Evolutionary conservation across 108 stramenopile genomes (phyloP), one percentile per base, ranked within the genome.

Genomic region (Nitzschia sp.): DNA sequence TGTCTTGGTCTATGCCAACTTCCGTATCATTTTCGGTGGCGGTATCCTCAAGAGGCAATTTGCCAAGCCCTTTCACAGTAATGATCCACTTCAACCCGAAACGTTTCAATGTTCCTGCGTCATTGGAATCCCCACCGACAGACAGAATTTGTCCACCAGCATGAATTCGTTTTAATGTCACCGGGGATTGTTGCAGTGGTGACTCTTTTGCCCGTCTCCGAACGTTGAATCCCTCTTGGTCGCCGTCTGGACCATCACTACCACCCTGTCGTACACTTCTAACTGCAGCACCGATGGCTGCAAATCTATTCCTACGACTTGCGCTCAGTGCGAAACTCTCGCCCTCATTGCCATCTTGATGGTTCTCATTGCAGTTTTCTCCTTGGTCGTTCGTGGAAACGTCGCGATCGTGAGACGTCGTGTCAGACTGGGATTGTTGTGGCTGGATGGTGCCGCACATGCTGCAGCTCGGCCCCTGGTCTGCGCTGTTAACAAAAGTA

Each of bases 81-180:
- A 79, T 72, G 44, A 73, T 25, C 78, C 78, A 79, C 3, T 53
- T 68, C 15, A 62, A 69, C 40, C 65, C 51, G 6, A 76, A 48
- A 7, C 37, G 10, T 53, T 68, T 72, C 53, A 80, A 44, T 41
- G 66, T 57, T 29, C 38, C 46, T 12, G 15, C 3, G 29, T 34
- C 29, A 34, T 34, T 5, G 29, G 29, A 34, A 3, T 34, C 29
- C 29, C 29, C 29, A 34, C 29, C 57, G 2, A 59, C 48, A 0
- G 43, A 20, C 1, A 57, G 68, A 38, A 46, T 8, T 3, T 42
- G 48, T 2, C 59, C 41, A 22, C 60, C 51, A 25, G 53, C 53
- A 0, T 48, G 64, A 44, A 75, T 53, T 22, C 55, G 40, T 46
- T 60, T 53, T 48, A 68, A 21, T 20, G 61, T 68, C 15, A 75